These are phyloP conservation scores for Podaxis sp. DNA, from an alignment of 768 basidiomycete species.

Conservation along the genomic window DNA sequence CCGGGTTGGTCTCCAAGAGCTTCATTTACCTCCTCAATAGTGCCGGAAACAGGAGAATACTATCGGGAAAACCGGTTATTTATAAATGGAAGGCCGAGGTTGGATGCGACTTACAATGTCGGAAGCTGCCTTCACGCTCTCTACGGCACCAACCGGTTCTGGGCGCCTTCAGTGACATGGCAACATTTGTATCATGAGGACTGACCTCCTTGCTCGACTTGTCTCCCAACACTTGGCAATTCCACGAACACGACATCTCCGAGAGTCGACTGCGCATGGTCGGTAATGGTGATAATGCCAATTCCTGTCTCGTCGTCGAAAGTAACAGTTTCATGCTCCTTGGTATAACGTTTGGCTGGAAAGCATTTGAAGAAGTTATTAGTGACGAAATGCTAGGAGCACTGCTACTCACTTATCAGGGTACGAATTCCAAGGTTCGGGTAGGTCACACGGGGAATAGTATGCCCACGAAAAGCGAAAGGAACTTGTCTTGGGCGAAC, in stretches of 20 bases:
- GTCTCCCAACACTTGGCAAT: slow-evolving; percentile 64
- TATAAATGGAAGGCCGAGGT: slow-evolving; percentile 2
- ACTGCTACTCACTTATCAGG: slow-evolving; percentile 52
- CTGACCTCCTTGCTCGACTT: slow-evolving; percentile 76
- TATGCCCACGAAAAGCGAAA: slow-evolving; percentile 20
- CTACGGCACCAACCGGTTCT: slow-evolving; percentile 90
- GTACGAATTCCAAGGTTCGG: slow-evolving; percentile 39
- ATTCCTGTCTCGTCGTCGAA: slow-evolving; percentile 77
- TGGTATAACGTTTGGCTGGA: slow-evolving; percentile 76
- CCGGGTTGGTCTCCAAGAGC: slow-evolving; percentile 65
- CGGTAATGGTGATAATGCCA: slow-evolving; percentile 83
- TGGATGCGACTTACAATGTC: slow-evolving; percentile 63
- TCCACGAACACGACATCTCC: slow-evolving; percentile 99
- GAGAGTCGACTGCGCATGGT: slow-evolving; percentile 88
- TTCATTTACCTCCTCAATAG: slow-evolving; percentile 77
- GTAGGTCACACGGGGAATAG: slow-evolving; percentile 23
- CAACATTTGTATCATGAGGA: slow-evolving; percentile 3
- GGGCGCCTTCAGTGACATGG: slow-evolving; percentile 1
- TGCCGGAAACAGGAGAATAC: slow-evolving; percentile 94
- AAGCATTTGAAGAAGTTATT: not conserved
- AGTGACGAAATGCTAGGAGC: not conserved
- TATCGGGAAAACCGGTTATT: slow-evolving; percentile 28
- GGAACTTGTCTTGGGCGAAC: slow-evolving; percentile 28
- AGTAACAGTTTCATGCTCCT: slow-evolving; percentile 83
- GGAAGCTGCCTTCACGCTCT: slow-evolving; percentile 95